A percentile compares a stretch with the other conserved stretches of the same genome.
phyloP scores from a whole-genome alignment of 805 yeast genomes.

The Grigorovia yakushimaensis region DNA sequence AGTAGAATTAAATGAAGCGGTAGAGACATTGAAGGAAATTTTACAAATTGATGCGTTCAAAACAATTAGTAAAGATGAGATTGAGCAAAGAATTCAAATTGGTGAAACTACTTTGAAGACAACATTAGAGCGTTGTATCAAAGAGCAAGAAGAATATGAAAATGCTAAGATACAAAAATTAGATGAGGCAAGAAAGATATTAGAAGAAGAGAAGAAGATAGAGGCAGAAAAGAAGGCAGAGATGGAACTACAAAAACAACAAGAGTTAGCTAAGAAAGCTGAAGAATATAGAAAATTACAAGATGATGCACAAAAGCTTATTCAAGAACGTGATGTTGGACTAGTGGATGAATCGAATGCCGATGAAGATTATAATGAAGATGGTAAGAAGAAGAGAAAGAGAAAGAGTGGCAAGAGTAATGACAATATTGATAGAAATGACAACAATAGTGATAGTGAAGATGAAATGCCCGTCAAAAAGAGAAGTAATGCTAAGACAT shows the following conservation, averaged over 20 bases:
- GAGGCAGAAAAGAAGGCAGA: constrained; percentile 42
- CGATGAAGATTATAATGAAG: constrained; percentile 25
- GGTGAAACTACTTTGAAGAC: constrained; percentile 67
- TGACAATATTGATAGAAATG: constrained; percentile 1
- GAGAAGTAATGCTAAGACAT: constrained; percentile 18
- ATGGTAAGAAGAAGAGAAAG: constrained; percentile 10
- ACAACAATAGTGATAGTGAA: constrained; percentile 2
- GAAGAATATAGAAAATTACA: constrained; percentile 42
- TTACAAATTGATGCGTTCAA: constrained; percentile 42
- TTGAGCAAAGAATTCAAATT: constrained; percentile 78
- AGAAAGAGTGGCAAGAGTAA: constrained; percentile 11
- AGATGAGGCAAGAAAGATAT: constrained; percentile 58
- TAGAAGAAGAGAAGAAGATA: constrained; percentile 38
- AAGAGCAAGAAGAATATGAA: constrained; percentile 65
- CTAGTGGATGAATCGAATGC: constrained; percentile 33
- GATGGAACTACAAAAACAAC: constrained; percentile 37
- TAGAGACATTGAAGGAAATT: constrained; percentile 47
- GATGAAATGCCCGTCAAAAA: constrained; percentile 18
- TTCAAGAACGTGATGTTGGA: constrained; percentile 39
- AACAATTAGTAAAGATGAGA: constrained; percentile 70
- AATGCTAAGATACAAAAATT: constrained; percentile 47
- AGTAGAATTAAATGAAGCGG: constrained; percentile 52
- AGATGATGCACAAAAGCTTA: constrained; percentile 50
- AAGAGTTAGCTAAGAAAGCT: constrained; percentile 39
- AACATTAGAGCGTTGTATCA: constrained; percentile 59